Percentiles rank a stretch among this genome's conserved stretches.
These are phyloP conservation scores for Tetradesmus obliquus DNA, from an alignment of 139 green algal species.

Conservation along the genomic window DNA sequence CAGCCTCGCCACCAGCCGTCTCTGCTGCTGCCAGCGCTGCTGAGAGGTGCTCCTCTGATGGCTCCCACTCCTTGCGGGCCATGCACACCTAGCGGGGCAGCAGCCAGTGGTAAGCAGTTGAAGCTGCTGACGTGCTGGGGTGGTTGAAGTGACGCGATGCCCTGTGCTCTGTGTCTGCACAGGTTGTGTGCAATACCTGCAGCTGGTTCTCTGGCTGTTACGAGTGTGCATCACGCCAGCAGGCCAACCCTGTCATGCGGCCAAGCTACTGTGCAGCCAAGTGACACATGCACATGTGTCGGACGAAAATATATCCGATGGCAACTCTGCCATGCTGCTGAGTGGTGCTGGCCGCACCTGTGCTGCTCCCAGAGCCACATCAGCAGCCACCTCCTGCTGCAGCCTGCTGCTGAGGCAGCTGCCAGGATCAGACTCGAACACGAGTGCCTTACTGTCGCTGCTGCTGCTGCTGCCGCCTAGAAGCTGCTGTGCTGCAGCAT, in stretches of 20 bases:
- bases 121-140: too few relatives aligned
- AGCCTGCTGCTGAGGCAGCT: neutral
- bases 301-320: too few relatives aligned
- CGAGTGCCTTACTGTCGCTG: neutral
- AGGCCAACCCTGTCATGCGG: too few relatives aligned
- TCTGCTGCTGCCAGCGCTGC: constrained; percentile 59
- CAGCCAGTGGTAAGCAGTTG: neutral
- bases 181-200: neutral
- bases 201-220: neutral
- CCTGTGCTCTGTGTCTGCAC: neutral
- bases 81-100: constrained; percentile 28
- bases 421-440: neutral
- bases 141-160: too few relatives aligned
- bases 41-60: constrained; percentile 68
- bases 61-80: constrained; percentile 67
- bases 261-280: too few relatives aligned
- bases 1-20: constrained; percentile 43
- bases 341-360: constrained; percentile 9
- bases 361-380: constrained; percentile 6
- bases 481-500: neutral
- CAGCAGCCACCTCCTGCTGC: constrained; percentile 31
- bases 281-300: too few relatives aligned
- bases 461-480: neutral
- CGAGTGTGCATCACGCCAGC: too few relatives aligned
- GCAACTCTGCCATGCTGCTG: too few relatives aligned